Evolutionary conservation across 2,329 filamentous ascomycete genomes (phyloP).

Genomic region (Colletotrichum aenigma): DNA sequence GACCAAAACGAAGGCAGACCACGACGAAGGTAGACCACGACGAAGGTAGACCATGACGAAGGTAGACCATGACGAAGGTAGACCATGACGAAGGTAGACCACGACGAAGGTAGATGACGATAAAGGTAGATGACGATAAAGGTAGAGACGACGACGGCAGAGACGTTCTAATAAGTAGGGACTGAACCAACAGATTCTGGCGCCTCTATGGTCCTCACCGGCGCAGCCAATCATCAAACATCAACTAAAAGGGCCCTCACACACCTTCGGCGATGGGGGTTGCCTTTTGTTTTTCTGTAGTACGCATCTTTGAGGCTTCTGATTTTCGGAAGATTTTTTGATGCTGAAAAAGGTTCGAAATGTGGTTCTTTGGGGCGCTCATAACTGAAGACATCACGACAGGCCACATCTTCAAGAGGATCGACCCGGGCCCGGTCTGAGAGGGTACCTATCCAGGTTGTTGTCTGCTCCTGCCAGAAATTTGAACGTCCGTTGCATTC

Average conservation of each 20-base stretch:
- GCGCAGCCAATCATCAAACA: background rate
- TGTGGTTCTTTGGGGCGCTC: background rate
- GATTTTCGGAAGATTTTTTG: too few species aligned
- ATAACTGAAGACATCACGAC: background rate
- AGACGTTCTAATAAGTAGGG: background rate
- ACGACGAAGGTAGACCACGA: too few species aligned
- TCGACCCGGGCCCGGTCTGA: background rate
- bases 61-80: too few species aligned
- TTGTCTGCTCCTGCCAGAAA: rapidly evolving
- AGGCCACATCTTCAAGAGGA: background rate
- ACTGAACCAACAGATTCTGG: background rate
- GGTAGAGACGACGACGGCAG: background rate
- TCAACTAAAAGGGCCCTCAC: background rate
- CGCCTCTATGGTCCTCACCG: background rate
- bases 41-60: too few species aligned
- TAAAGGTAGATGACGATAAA: too few species aligned
- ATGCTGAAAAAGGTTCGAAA: background rate
- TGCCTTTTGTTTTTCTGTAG: too few species aligned
- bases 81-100: too few species aligned
- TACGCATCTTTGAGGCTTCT: too few species aligned
- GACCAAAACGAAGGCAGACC: too few species aligned
- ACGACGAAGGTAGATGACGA: too few species aligned
- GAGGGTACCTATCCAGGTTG: background rate
- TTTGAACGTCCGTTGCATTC: background rate
- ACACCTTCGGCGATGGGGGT: background rate